Percentiles rank a stretch among this genome's conserved stretches.
Evolutionary conservation across 2,329 filamentous ascomycete species (phyloP).

Genomic region (Pseudogymnoascus sp.): DNA sequence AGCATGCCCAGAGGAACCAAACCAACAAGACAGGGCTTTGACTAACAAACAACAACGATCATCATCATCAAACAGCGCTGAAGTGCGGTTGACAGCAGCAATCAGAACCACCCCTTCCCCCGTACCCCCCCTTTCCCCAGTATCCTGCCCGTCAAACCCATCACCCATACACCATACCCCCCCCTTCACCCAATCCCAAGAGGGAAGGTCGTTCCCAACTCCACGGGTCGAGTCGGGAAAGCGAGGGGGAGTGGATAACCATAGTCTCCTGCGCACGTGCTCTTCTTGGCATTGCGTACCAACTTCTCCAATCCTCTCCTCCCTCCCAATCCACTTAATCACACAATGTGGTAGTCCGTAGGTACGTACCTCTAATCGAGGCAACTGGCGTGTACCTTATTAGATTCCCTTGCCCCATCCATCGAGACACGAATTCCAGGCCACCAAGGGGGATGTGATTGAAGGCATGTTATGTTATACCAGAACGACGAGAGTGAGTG

Average conservation of each 20-base stretch:
- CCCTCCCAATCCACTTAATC: not conserved
- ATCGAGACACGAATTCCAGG: not conserved
- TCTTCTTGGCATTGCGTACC: not conserved
- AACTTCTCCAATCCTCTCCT: not conserved
- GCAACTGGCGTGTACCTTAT: not conserved
- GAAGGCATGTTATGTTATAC: not conserved
- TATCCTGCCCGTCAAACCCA: not conserved
- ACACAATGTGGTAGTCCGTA: not conserved
- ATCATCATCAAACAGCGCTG: not conserved
- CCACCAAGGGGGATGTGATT: not conserved
- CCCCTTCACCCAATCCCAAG: not conserved
- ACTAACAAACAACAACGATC: not conserved
- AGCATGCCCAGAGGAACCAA: not conserved
- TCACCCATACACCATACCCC: not conserved
- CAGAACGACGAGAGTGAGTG: not conserved
- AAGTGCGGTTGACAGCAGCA: not conserved
- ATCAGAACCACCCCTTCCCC: not conserved
- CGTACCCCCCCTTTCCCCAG: not conserved
- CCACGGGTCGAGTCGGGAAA: constrained; percentile 1
- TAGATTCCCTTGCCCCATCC: not conserved
- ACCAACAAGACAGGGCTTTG: not conserved
- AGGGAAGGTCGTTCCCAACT: not conserved
- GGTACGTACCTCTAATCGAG: constrained; percentile 1
- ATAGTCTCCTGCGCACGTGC: not conserved
- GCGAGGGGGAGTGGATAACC: not conserved